Percentiles rank a stretch among this genome's conserved stretches.
phyloP scores from a whole-genome alignment of 169 alveolate genomes.

The Pseudocohnilembus persalinus region DNA sequence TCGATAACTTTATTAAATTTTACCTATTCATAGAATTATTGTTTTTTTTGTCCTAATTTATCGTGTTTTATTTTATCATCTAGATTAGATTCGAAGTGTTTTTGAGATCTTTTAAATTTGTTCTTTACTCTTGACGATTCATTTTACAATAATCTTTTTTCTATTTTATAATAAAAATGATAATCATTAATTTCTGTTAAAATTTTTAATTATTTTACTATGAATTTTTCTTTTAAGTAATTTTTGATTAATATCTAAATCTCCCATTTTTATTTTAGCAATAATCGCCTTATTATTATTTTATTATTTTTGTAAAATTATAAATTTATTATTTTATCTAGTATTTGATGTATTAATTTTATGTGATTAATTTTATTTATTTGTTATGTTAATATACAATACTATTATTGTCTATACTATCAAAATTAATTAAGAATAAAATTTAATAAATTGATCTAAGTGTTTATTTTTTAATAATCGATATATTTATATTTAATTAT shows the following conservation, averaged over 20 bases:
- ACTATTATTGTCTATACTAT: too few species aligned
- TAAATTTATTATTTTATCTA: too few species aligned
- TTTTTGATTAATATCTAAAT: background rate
- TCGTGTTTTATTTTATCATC: background rate
- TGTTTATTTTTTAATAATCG: too few species aligned
- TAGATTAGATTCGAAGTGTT: background rate
- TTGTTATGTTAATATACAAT: too few species aligned
- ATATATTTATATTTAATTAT: too few species aligned
- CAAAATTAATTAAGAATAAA: too few species aligned
- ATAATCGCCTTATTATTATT: background rate
- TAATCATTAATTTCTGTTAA: too few species aligned
- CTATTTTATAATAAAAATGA: background rate
- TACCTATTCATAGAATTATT: background rate
- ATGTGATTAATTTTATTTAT: too few species aligned
- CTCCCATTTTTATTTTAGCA: background rate
- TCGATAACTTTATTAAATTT: background rate
- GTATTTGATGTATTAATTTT: too few species aligned
- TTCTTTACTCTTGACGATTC: background rate
- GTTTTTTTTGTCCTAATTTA: background rate
- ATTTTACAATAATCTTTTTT: background rate
- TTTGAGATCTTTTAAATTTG: background rate
- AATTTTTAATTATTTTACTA: background rate
- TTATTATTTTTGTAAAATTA: too few species aligned
- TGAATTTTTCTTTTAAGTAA: background rate
- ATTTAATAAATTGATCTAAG: too few species aligned